Conservation (phyloP, 1,139 yeast species). For the Sugiyamaella neomexicana region DNA sequence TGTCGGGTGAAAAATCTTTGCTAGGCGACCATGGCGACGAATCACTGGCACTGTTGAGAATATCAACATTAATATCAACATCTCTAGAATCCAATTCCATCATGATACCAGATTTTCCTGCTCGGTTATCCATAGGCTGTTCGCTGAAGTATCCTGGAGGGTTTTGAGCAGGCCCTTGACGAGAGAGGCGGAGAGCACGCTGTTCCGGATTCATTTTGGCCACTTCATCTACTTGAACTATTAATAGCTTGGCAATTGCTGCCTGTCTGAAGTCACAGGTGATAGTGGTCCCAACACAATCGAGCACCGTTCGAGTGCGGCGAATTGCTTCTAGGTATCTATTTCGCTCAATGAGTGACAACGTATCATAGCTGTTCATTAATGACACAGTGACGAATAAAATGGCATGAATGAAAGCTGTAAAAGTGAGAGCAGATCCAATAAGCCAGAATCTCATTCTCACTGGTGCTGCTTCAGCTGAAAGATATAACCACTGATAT, state of each 20-base stretch:
- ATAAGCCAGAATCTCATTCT: conserved; percentile 32
- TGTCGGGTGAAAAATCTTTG: conserved; percentile 24
- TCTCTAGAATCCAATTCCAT: conserved; percentile 27
- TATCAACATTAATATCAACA: conserved; percentile 23
- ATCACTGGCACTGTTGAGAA: conserved; percentile 15
- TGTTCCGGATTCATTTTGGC: conserved; percentile 27
- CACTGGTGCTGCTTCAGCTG: conserved; percentile 31
- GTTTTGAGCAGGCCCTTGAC: neutral
- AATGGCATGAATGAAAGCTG: conserved; percentile 31
- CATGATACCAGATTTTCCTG: conserved; percentile 20
- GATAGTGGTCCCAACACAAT: conserved; percentile 21
- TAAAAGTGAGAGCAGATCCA: conserved; percentile 23
- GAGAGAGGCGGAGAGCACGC: conserved; percentile 21
- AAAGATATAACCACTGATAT: conserved; percentile 35
- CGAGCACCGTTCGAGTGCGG: conserved; percentile 20
- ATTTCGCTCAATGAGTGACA: conserved; percentile 21
- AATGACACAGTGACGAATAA: conserved; percentile 29
- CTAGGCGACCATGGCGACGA: conserved; percentile 15
- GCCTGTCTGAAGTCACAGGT: conserved; percentile 21
- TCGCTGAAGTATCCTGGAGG: conserved; percentile 4
- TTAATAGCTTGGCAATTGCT: conserved; percentile 21
- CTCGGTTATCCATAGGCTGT: neutral
- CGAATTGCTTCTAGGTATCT: conserved; percentile 20
- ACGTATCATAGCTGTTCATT: conserved; percentile 27
- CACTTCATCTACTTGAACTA: conserved; percentile 27